Base-by-base conservation (phyloP, 1,284 basidiomycete species). In the Moniliella sp. region DNA sequence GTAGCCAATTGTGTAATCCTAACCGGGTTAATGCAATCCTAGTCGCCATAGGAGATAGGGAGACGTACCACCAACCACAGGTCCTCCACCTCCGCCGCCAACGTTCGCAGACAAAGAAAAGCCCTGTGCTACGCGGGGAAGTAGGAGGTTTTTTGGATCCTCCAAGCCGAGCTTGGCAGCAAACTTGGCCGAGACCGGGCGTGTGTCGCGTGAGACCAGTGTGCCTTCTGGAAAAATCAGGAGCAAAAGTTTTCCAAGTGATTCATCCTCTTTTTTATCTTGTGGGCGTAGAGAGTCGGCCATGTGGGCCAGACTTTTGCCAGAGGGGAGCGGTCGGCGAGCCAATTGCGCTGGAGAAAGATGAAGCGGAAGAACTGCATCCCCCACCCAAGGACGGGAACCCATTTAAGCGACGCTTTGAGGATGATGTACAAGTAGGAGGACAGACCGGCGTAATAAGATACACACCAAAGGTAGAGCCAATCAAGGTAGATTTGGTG, bases 51-150 rank as follows among this genome's bases (percentile, higher is more conserved):
- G n/a, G 21, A 23, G 16, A 5, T 11, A 5, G 21, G 21, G 21
- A 11, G 3, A 36, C 34, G 18, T 33, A 28, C 83, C n/a, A 93
- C 65, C 12, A 97, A 63, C 46, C 75, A 71, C 39, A 94, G 66
- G 37, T 70, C 69, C 13, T 76, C 75, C 26, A 88, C 69, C 32
- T 76, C 70, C 12, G 78, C 75, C 5, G 73, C 67, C 5, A 94
- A 69, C 0, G 80, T 76, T 15, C 81, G 71, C 21, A 93, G 64
- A 40, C 75, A 79, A 58, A 79, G 39, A 78, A 74, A 31, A 93
- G 64, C 1, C 88, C 88, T 0, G 82, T 91, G 15, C 83, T 80
- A 29, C 86, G 71, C 1, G 88, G 88, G 29, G 93, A 70, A 4
- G 97, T 68, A 11, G 72, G 61, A 23, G 7, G n/a, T 52, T 91